Evolutionary conservation across 306 rosid species (phyloP).

Genomic region (Canavalia gladiata): DNA sequence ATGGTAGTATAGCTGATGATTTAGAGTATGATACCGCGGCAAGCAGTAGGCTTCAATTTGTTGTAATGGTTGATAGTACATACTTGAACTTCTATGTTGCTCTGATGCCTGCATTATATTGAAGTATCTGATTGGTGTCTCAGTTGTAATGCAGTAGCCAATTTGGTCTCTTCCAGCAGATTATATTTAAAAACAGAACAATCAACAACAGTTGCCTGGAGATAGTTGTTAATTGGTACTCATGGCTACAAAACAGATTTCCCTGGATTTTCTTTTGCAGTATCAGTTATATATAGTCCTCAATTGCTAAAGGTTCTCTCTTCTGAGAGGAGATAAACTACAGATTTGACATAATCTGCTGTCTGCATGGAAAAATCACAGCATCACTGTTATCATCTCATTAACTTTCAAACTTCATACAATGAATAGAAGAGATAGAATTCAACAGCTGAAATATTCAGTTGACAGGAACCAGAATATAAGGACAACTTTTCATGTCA

Average conservation of each 20-base stretch:
- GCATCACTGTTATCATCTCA: conserved; percentile 35
- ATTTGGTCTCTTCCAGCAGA: conserved; percentile 29
- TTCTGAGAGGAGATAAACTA: conserved; percentile 22
- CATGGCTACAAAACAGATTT: conserved; percentile 22
- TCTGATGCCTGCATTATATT: conserved; percentile 79
- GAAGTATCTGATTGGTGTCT: conserved; percentile 11
- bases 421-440: conserved; percentile 42
- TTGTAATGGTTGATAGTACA: conserved; percentile 75
- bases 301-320: conserved; percentile 18
- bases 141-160: not conserved
- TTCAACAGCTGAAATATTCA: conserved; percentile 2
- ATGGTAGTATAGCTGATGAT: conserved; percentile 58
- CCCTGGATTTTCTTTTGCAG: conserved; percentile 34
- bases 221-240: conserved; percentile 30
- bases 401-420: conserved; percentile 28
- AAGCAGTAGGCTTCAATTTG: conserved; percentile 71
- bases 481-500: conserved; percentile 27
- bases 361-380: conserved; percentile 49
- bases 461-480: conserved; percentile 3
- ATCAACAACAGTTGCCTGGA: conserved; percentile 24
- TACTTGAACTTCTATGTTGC: conserved; percentile 67
- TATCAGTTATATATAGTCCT: conserved; percentile 31
- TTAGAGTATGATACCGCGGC: conserved; percentile 66
- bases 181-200: not conserved
- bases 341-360: conserved; percentile 45